phyloP scores from a whole-genome alignment of 2,329 filamentous ascomycete species.

The Daldinia eschscholtzii region DNA sequence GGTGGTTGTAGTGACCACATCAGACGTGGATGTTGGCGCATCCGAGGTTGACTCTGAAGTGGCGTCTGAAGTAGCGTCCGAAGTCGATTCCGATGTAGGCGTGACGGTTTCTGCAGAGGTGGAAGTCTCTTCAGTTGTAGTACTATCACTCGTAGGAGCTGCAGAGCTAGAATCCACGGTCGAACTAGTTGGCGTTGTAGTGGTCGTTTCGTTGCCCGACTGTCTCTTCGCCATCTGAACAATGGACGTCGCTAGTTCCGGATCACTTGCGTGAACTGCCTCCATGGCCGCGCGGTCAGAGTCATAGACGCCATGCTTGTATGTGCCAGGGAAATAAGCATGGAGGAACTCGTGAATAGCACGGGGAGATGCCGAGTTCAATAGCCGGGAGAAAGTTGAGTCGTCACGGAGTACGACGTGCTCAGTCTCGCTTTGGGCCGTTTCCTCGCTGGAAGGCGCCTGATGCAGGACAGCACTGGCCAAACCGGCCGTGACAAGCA shows the following conservation, averaged over 20 bases:
- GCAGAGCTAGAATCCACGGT: constrained; percentile 27
- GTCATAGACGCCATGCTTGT: constrained; percentile 76
- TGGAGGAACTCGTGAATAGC: constrained; percentile 76
- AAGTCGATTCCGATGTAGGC: constrained; percentile 15
- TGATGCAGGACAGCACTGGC: constrained; percentile 50
- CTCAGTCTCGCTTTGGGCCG: constrained; percentile 27
- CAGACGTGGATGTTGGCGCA: constrained; percentile 31
- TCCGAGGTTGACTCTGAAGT: constrained; percentile 20
- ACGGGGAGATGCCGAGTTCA: constrained; percentile 68
- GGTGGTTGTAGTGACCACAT: constrained; percentile 23
- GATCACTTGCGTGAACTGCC: constrained; percentile 71
- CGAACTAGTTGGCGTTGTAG: constrained; percentile 43
- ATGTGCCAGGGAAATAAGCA: constrained; percentile 71
- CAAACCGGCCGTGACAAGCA: constrained; percentile 54
- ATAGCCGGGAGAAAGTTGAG: constrained; percentile 64
- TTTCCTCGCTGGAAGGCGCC: constrained; percentile 42
- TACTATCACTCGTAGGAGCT: constrained; percentile 40
- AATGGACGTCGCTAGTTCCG: constrained; percentile 71
- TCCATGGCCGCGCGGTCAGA: constrained; percentile 74
- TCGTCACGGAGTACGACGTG: constrained; percentile 42
- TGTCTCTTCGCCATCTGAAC: constrained; percentile 74
- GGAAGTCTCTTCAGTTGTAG: constrained; percentile 36
- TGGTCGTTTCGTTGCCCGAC: constrained; percentile 52
- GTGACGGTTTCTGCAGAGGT: constrained; percentile 20
- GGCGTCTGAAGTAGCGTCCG: constrained; percentile 8